Base-by-base conservation (phyloP, 2,329 filamentous ascomycete genomes). In the Trichothecium sympodiale region DNA sequence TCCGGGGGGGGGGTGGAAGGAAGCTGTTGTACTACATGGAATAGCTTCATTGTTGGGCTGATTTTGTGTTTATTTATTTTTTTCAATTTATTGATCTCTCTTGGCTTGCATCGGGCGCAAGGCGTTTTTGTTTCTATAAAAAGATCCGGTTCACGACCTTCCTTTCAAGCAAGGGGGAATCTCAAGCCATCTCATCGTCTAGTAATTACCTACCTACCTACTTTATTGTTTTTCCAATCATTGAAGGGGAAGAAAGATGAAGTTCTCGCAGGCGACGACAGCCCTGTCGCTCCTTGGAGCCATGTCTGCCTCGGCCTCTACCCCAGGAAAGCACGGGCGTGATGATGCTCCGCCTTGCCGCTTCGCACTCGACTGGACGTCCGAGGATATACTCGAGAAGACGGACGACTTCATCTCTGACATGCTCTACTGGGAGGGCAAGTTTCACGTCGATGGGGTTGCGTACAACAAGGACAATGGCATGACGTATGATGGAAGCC, bases 391-490 rank as follows among this genome's bases (percentile, higher is more conserved):
- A 6, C 41, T 61, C 4, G 35, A 44, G 10, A 39, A 50, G 6
- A 43, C 56, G 0, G 43, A 51, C 8, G 44, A 47, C 2, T 62
- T 63, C 18, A 47, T 54, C 17, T 52, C 49, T 42, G 52, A 62
- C 33, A 40, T 63, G 13, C 39, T 64, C 12, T 62, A 57, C 41
- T 64, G 60, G 60, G 62, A 65, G 40, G 61, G 58, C n/a, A 53
- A 59, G 17, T 64, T 64, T 25, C 60, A 64, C 35, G 55, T 59
- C 33, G 54, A 62, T 34, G 51, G 57, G 16, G 49, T 64, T 3
- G 49, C 53, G 8, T 64, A 62, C 43, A 64, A 64, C 37, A 40
- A 46, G 3, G 46, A 44, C 13, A 65, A 64, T 38, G 62, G 60
- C 34, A 61, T 63, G 54, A 53, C 56, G 5, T 62, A 62, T 33